These are phyloP conservation scores for Neurospora tetraspora DNA, from an alignment of 495 filamentous ascomycete species.

Conservation along the genomic window DNA sequence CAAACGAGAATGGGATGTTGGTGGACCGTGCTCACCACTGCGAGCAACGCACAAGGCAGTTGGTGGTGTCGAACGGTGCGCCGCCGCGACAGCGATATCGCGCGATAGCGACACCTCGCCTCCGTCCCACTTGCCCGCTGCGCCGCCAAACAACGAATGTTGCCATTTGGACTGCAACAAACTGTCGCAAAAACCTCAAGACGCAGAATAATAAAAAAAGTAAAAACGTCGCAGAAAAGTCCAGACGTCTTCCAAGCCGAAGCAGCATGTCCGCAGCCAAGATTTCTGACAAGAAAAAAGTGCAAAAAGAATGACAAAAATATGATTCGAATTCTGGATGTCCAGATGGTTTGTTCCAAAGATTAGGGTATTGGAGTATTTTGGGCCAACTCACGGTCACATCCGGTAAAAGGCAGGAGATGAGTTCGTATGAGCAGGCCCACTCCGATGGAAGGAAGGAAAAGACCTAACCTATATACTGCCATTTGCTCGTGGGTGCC, in stretches of 20 bases:
- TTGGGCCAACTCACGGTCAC: slow-evolving; percentile 30
- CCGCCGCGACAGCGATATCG: background rate
- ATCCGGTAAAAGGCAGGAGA: slow-evolving; percentile 33
- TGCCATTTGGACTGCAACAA: background rate
- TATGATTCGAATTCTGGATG: slow-evolving; percentile 22
- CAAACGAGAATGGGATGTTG: background rate
- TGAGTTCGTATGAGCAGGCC: slow-evolving; percentile 30
- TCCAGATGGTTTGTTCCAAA: slow-evolving; percentile 26
- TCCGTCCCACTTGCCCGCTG: background rate
- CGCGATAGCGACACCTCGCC: background rate
- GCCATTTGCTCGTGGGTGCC: background rate
- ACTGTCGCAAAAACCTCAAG: background rate
- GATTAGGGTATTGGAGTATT: slow-evolving; percentile 26
- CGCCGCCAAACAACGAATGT: background rate
- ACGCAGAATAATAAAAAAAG: too few species aligned
- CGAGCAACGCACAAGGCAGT: background rate
- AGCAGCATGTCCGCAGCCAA: too few species aligned
- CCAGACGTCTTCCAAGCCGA: too few species aligned
- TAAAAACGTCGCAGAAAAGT: too few species aligned
- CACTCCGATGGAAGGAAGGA: slow-evolving; percentile 7
- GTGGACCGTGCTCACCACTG: background rate
- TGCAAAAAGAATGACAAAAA: slow-evolving; percentile 15
- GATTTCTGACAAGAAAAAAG: too few species aligned
- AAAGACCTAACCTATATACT: slow-evolving; percentile 8
- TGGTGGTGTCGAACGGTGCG: background rate